Percentiles rank a stretch among this genome's conserved stretches.
Conservation (phyloP, 176 grass and related monocot genomes). For the Rhynchospora tenuis region DNA sequence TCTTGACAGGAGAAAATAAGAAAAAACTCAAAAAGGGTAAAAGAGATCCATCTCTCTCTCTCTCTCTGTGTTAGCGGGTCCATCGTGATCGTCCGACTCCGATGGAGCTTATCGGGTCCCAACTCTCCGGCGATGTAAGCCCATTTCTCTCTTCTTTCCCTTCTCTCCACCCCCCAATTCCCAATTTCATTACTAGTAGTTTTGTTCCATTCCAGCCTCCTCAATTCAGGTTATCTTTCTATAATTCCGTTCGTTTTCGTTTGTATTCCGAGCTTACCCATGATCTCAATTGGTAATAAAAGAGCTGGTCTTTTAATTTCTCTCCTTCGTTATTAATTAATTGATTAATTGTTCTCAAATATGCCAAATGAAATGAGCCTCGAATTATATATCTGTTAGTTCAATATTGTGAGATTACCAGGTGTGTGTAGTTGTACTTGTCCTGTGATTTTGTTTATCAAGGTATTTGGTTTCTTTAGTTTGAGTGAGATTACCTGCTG, state of each 20-base stretch:
- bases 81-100: neutral
- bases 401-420: no score
- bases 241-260: no score
- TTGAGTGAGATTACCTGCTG: neutral
- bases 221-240: neutral
- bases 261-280: no score
- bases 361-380: neutral
- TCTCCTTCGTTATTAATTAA: neutral
- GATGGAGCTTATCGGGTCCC: slow-evolving; percentile 25
- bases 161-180: neutral
- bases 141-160: neutral
- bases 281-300: neutral
- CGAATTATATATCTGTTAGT: neutral
- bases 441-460: no score
- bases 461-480: no score
- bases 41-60: neutral
- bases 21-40: neutral
- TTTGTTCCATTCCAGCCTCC: neutral
- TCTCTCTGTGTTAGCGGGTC: neutral
- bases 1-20: neutral
- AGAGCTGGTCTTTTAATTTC: neutral
- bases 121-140: slow-evolving; percentile 12
- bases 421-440: no score
- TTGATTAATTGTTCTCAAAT: neutral
- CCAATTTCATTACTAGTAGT: no score